Percentiles rank a stretch among this genome's conserved stretches.
These are phyloP conservation scores for Chalciporus pseudorubinellus DNA, from an alignment of 768 basidiomycete genomes.

Conservation along the genomic window DNA sequence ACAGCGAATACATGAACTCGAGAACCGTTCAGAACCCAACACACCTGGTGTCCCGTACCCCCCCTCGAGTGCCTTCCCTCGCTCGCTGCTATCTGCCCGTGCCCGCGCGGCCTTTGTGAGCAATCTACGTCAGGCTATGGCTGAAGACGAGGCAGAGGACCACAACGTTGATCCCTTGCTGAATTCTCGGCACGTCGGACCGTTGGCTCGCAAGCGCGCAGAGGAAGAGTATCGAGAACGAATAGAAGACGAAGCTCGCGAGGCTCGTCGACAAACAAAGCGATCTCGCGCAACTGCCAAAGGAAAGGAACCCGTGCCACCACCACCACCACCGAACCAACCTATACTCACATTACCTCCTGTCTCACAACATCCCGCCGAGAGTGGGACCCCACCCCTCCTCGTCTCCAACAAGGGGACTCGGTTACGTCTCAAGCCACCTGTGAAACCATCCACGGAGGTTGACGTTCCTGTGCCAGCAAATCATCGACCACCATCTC, in stretches of 20 bases:
- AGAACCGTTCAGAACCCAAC: conserved; percentile 38
- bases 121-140: conserved; percentile 49
- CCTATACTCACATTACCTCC: conserved; percentile 30
- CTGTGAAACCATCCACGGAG: conserved; percentile 31
- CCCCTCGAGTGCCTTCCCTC: conserved; percentile 48
- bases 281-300: conserved; percentile 36
- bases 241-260: conserved; percentile 46
- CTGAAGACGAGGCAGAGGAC: conserved; percentile 44
- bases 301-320: conserved; percentile 35
- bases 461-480: conserved; percentile 15
- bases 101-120: conserved; percentile 44
- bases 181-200: conserved; percentile 45
- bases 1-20: conserved; percentile 62
- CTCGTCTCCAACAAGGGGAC: conserved; percentile 49
- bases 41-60: conserved; percentile 35
- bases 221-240: conserved; percentile 43
- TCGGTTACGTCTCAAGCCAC: conserved; percentile 49
- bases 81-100: conserved; percentile 42
- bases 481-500: conserved; percentile 26
- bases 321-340: conserved; percentile 10
- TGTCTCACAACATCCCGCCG: conserved; percentile 15
- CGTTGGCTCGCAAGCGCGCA: conserved; percentile 42
- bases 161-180: conserved; percentile 45
- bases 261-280: conserved; percentile 35
- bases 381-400: conserved; percentile 27